Base-by-base conservation (phyloP, 495 filamentous ascomycete species). In the Clohesyomyces aquaticus region DNA sequence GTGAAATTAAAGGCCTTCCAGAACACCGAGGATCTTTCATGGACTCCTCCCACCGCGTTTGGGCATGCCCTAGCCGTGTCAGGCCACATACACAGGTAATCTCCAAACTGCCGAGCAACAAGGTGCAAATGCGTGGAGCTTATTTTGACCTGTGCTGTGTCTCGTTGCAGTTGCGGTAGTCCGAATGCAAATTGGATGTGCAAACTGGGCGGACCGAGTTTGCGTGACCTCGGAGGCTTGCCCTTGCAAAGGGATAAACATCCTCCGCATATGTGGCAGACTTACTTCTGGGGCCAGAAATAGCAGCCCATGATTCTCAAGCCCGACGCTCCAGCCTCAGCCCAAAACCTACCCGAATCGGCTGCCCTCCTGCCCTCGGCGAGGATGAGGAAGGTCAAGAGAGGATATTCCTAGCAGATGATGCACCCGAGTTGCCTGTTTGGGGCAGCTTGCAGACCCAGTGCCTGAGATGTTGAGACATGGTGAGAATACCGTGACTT, bases 121-220 rank as follows among this genome's bases (percentile, higher is more conserved):
- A 19, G 45, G 10, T 23, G 23, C 43, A 19, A 21, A 47, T 38
- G 8, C 19, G 55, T 49, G 50, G 51, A 56, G 60, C 51, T 63
- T 62, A 55, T 56, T 63, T 63, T 42, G 52, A 63, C 60, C 23
- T 54, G 23, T 54, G 27, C 27, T 42, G 26, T 4, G 16, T 55
- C 16, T 16, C 19, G 56, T 25, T 35, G 51, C 43, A 35, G 51
- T 63, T 49, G 48, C 42, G 60, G 59, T 23, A 12, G 35, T 27
- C 59, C 51, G 59, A 47, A 22, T 38, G 28, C 29, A 53, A 21
- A 61, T n/a, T 42, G 46, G 27, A 56, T 42, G 29, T 11, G 18
- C 35, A 8, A 22, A 8, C 14, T 14, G 32, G 14, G 6, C 14
- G 32, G 32, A 14, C 32, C 32, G 32, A 14, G 6, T 38, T 14